Evolutionary conservation across 2,329 filamentous ascomycete genomes (phyloP).

Genomic region (Grosmannia penicillata): DNA sequence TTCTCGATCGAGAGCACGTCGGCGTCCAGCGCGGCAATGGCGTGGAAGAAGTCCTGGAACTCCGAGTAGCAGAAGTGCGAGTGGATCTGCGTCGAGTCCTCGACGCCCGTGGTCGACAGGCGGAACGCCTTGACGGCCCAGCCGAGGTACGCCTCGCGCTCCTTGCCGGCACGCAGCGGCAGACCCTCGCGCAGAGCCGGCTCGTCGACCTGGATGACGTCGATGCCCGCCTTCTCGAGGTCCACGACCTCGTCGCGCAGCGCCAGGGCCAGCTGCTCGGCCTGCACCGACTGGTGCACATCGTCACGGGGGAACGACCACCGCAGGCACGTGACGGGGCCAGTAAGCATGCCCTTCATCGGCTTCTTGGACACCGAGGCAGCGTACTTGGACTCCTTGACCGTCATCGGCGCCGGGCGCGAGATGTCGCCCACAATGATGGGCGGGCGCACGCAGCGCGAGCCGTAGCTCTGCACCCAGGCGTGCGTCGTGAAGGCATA

Average conservation of each 20-base stretch:
- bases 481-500: slow-evolving; percentile 98
- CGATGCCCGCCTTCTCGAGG: slow-evolving; percentile 90
- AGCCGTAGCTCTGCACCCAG: slow-evolving; percentile 96
- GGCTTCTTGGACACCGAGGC: slow-evolving; percentile 93
- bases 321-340: slow-evolving; percentile 93
- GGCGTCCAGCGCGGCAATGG: slow-evolving; percentile 92
- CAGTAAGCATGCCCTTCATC: slow-evolving; percentile 99
- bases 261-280: slow-evolving; percentile 94
- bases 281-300: slow-evolving; percentile 97
- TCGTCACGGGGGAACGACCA: slow-evolving; percentile 99
- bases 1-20: slow-evolving; percentile 99
- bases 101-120: slow-evolving; percentile 81
- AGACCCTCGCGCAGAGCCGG: slow-evolving; percentile 98
- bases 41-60: slow-evolving; percentile 99
- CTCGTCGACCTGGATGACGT: slow-evolving; percentile 98
- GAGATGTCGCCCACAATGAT: slow-evolving; percentile 99
- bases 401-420: slow-evolving; percentile 91
- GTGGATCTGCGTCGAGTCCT: slow-evolving; percentile 97
- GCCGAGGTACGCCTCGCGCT: slow-evolving; percentile 90
- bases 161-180: slow-evolving; percentile 81
- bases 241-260: slow-evolving; percentile 97
- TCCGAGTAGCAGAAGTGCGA: slow-evolving; percentile 99
- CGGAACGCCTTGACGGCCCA: slow-evolving; percentile 99
- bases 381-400: slow-evolving; percentile 99
- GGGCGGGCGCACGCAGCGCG: slow-evolving; percentile 92